Evolutionary conservation across 768 basidiomycete genomes (phyloP), one percentile per base, ranked within the genome.

Genomic region (Boletus eberwhitei): DNA sequence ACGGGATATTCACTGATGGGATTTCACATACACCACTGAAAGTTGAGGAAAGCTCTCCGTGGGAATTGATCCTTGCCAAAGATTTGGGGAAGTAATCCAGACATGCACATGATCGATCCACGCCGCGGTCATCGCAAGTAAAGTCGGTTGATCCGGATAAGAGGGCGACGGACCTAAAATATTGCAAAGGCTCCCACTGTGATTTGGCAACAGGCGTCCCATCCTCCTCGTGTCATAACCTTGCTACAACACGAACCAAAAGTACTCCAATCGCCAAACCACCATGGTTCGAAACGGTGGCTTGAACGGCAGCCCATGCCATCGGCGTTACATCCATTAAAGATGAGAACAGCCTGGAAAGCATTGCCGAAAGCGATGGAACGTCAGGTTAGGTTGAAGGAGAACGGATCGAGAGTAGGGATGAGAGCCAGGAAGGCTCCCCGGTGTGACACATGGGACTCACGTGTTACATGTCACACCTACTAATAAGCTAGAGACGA

Each of bases 291-390:
- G 34, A 55, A 54, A 68, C 5, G 22, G 37, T 48, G 11, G 21
- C 24, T 49, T 59, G 58, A 38, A 67, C 13, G 9, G 49, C 44
- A 31, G 26, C 46, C 74, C 75, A 71, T 31, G 65, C 63, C 63
- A 44, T 70, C 65, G 75, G 73, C 12, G 73, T 73, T 13, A 78
- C 59, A 22, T 69, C 60, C 41, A 46, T 35, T 50, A 81, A 57
- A 9, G 59, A 69, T 19, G 78, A 77, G 44, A 81, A 80, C 19
- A 77, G 45, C 17, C 49, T 54, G 19, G 65, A 63, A 14, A 80
- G 66, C 50, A 67, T 64, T 1, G 39, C 52, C 8, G 71, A 73
- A 42, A 74, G 42, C 35, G 54, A 50, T 0, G 56, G 12, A 24
- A 66, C 57, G 44, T 77, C 61, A 12, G 72, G 64, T 21, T 62